Evolutionary conservation across 2,329 filamentous ascomycete genomes (phyloP), one percentile per base, ranked within the genome.

Genomic region (Trichoderma guizhouense): DNA sequence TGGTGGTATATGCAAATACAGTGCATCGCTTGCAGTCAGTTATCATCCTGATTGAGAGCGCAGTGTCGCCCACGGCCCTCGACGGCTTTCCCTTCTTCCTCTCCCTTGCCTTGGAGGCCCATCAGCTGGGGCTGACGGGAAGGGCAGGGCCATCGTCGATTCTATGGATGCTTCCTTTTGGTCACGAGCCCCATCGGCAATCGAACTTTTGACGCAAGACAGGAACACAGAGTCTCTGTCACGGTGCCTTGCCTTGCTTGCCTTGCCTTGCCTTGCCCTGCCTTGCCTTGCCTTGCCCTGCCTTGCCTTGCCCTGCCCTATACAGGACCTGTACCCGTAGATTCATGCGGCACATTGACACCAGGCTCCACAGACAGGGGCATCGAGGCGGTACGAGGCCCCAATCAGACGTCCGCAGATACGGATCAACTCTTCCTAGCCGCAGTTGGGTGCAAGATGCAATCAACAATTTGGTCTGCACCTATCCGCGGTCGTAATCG

Each of bases 401-500:
- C 66, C 55, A 69, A 69, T n/a, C 43, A 51, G 43, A 12, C n/a
- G 43, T 51, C 43, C 43, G 57, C n/a, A 68, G 18, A 43, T 26
- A 24, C 18, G 43, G 63, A 36, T 36, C 53, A 69, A 58, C 39
- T 69, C 57, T 51, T 21, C 9, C 43, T 69, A 61, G 66, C 66
- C 66, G 43, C 39, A 60, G 55, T 61, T 53, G 66, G 66, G 53
- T 69, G 66, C 66, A 61, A 69, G 55, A 51, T 69, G 66, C 66
- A 62, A 57, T 69, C 66, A 34, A 69, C 39, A 69, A 62, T 58
- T 62, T 32, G 57, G 21, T 18, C 53, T 61, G 66, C 55, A 36
- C 66, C 66, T 69, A 69, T 69, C 66, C 66, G 57, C 61, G 66
- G 66, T 43, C 66, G 66, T 26, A 69, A 69, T 61, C 39, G 55